Evolutionary conservation across 495 filamentous ascomycete genomes (phyloP).

Genomic region (Cladorrhinum samala): DNA sequence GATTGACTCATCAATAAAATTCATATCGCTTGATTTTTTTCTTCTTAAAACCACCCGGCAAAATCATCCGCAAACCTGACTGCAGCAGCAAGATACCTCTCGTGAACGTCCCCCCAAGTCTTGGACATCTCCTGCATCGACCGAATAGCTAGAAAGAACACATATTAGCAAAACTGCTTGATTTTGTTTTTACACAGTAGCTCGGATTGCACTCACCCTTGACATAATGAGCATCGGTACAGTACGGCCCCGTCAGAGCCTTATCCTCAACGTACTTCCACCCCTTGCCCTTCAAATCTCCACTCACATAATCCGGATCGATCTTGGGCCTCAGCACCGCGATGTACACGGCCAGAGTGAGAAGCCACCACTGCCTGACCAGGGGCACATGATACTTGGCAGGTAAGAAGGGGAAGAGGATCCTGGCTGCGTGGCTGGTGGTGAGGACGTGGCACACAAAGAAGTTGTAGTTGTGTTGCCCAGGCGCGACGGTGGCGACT

Average conservation of each 20-base stretch:
- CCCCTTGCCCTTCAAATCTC: constrained; percentile 54
- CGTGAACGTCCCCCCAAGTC: constrained; percentile 79
- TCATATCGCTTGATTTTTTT: too few species aligned
- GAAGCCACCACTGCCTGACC: constrained; percentile 82
- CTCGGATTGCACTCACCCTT: constrained; percentile 46
- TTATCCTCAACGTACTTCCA: constrained; percentile 71
- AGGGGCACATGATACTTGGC: constrained; percentile 63
- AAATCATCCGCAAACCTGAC: constrained; percentile 76
- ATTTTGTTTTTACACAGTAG: not conserved
- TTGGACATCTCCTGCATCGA: constrained; percentile 65
- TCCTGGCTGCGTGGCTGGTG: constrained; percentile 78
- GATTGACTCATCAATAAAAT: too few species aligned
- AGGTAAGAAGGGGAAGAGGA: constrained; percentile 74
- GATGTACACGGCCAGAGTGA: constrained; percentile 72
- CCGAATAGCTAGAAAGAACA: constrained; percentile 49
- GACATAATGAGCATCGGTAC: constrained; percentile 74
- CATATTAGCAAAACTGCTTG: constrained; percentile 12
- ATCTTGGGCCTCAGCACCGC: constrained; percentile 66
- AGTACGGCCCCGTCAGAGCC: constrained; percentile 58
- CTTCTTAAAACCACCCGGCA: constrained; percentile 53
- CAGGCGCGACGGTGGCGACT: constrained; percentile 51
- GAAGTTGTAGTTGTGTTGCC: constrained; percentile 70
- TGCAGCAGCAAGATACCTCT: constrained; percentile 71
- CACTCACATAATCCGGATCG: constrained; percentile 56
- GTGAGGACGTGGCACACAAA: constrained; percentile 78